phyloP scores from a whole-genome alignment of 2,329 filamentous ascomycete species.

The Rhynchosporium agropyri region DNA sequence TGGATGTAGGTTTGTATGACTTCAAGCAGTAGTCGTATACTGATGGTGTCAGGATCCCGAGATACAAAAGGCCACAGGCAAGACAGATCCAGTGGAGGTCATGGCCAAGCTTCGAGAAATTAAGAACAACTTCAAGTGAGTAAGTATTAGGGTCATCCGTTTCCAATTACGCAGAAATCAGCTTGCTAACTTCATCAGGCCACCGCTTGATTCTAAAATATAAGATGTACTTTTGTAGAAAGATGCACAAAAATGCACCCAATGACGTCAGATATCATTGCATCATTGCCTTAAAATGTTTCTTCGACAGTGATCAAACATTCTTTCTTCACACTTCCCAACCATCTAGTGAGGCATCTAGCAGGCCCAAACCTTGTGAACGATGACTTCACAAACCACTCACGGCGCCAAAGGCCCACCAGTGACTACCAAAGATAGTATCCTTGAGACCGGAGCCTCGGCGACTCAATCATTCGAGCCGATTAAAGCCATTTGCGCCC shows the following conservation, averaged over 20 bases:
- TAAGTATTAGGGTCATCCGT: slow-evolving; percentile 28
- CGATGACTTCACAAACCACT: slow-evolving; percentile 27
- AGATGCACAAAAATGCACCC: background rate
- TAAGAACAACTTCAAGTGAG: slow-evolving; percentile 67
- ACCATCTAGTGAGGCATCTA: background rate
- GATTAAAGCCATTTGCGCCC: slow-evolving; percentile 74
- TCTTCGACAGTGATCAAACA: background rate
- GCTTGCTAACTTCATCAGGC: slow-evolving; percentile 16
- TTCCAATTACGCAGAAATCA: background rate
- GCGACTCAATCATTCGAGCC: slow-evolving; percentile 69
- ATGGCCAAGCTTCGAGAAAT: slow-evolving; percentile 86
- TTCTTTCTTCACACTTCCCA: background rate
- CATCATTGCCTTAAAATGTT: background rate
- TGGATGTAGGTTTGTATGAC: slow-evolving; percentile 59
- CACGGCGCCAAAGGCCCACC: slow-evolving; percentile 18
- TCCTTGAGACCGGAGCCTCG: slow-evolving; percentile 63
- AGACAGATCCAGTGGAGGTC: slow-evolving; percentile 78
- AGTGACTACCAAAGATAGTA: slow-evolving; percentile 56
- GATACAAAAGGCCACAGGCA: slow-evolving; percentile 81
- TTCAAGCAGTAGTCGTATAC: background rate
- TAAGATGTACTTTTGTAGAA: slow-evolving; percentile 14
- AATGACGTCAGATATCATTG: slow-evolving; percentile 9
- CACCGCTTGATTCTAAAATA: slow-evolving; percentile 27
- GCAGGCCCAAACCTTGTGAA: background rate
- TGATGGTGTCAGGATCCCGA: slow-evolving; percentile 65